Base-by-base conservation (phyloP, 768 basidiomycete species). In the Neoboletus magnificus region DNA sequence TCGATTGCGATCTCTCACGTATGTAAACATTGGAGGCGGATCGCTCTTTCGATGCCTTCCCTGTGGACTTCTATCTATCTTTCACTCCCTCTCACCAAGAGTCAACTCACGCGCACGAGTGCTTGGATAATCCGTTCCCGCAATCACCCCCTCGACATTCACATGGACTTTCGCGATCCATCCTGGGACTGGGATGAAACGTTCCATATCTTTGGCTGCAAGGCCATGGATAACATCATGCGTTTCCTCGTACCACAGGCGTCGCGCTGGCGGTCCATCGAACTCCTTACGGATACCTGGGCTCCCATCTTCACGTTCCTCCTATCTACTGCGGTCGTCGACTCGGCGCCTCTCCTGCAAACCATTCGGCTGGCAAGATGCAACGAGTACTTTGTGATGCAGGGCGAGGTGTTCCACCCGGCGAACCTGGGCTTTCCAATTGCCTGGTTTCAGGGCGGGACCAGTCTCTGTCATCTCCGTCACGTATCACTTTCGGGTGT, bases 231-330 rank as follows among this genome's bases (percentile, higher is more conserved):
- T 45, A 58, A 67, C 15, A 64, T 82, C 35, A 70, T 84, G 55
- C 73, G 69, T 16, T 66, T 79, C 30, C 67, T 85, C 11, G 61
- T 79, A 9, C 74, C 76, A 13, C 78, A 80, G 29, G 74, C 73
- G 9, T 45, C 60, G 22, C 76, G 81, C 47, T 85, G 83, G 81
- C 69, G 71, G 41, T 69, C 56, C 13, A 48, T 85, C 44, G 77
- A 79, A 46, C 71, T 85, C n/a, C 67, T 81, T 46, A 76, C 81
- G 1, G 84, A 85, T 58, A 85, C 81, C 5, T 86, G 84, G 82
- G 72, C 74, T 2, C 83, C 84, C 12, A 78, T 84, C 13, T 79
- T 77, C 60, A 71, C 75, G 10, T 82, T 84, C 60, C 74, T 85
- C 11, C 72, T 69, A 36, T 71, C 68, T 51, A 76, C 79, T 5